Evolutionary conservation across 805 yeast genomes (phyloP).

Genomic region (Zygoascus tannicola): DNA sequence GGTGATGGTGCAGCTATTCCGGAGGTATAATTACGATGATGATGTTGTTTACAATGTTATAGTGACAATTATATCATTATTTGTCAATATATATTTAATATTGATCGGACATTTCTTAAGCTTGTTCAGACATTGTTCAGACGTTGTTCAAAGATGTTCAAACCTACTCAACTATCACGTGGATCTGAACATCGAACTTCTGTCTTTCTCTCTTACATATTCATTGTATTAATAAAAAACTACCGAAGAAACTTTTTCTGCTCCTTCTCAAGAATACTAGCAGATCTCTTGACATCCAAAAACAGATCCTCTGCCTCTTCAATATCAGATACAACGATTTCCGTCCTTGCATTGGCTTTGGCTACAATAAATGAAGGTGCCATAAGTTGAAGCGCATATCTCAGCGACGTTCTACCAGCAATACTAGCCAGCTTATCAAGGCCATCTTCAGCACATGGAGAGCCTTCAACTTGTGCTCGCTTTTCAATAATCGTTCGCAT

Average conservation of each 20-base stretch:
- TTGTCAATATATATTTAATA: no score
- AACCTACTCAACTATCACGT: no score
- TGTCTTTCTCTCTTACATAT: no score
- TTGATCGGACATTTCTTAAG: no score
- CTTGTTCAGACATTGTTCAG: no score
- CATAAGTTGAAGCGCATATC: conserved; percentile 85
- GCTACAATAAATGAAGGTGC: conserved; percentile 86
- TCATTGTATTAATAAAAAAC: no score
- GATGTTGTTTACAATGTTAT: no score
- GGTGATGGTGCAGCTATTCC: conserved; percentile 81
- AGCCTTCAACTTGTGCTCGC: conserved; percentile 68
- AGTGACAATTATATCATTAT: no score
- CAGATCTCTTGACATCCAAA: conserved; percentile 77
- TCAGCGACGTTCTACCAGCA: conserved; percentile 71
- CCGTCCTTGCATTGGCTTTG: conserved; percentile 59
- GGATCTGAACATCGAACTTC: no score
- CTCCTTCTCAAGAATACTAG: conserved; percentile 49
- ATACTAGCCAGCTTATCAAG: conserved; percentile 61
- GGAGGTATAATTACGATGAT: conserved; percentile 22
- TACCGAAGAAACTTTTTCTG: conserved; percentile 26
- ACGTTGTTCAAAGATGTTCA: no score
- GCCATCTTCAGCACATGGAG: conserved; percentile 59
- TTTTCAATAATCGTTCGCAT: conserved; percentile 72
- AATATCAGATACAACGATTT: conserved; percentile 59
- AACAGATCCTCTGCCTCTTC: conserved; percentile 78